A percentile compares a stretch with the other conserved stretches of the same genome.
These are phyloP conservation scores for Lizonia empirigonia DNA, from an alignment of 2,329 filamentous ascomycete genomes.

Conservation along the genomic window DNA sequence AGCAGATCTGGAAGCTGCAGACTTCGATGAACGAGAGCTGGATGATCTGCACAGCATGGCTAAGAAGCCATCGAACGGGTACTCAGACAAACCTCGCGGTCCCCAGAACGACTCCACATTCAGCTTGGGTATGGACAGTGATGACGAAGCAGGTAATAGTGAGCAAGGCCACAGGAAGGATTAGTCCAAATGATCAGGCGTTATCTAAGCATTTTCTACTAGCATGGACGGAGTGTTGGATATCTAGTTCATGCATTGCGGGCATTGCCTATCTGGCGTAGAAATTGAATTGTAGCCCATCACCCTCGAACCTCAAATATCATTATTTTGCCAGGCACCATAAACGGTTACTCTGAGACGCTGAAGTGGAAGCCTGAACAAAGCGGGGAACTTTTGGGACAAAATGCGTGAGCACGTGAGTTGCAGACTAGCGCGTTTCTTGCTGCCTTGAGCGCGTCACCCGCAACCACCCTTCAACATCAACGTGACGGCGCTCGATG, in stretches of 20 bases:
- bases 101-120: constrained; percentile 51
- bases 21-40: constrained; percentile 66
- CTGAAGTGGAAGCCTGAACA: constrained; percentile 9
- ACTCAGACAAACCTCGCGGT: constrained; percentile 38
- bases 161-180: constrained; percentile 41
- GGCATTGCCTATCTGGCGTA: constrained; percentile 12
- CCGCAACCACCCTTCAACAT: constrained; percentile 34
- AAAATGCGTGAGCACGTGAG: constrained; percentile 9
- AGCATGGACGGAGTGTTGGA: constrained; percentile 1
- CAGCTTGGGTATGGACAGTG: constrained; percentile 55
- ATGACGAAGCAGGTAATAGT: constrained; percentile 43
- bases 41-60: constrained; percentile 56
- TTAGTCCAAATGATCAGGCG: constrained; percentile 16
- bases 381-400: neutral
- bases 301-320: neutral
- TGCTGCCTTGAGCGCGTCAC: constrained; percentile 39
- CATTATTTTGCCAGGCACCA: neutral
- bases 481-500: constrained; percentile 34
- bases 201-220: constrained; percentile 3
- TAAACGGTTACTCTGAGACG: neutral
- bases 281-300: neutral
- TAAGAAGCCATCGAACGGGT: constrained; percentile 34
- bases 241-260: constrained; percentile 19
- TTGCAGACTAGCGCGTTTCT: constrained; percentile 25
- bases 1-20: constrained; percentile 64